Percentiles rank a stretch among this genome's conserved stretches.
phyloP scores from a whole-genome alignment of 176 grass and related monocot genomes.

The Oryza nivara region DNA sequence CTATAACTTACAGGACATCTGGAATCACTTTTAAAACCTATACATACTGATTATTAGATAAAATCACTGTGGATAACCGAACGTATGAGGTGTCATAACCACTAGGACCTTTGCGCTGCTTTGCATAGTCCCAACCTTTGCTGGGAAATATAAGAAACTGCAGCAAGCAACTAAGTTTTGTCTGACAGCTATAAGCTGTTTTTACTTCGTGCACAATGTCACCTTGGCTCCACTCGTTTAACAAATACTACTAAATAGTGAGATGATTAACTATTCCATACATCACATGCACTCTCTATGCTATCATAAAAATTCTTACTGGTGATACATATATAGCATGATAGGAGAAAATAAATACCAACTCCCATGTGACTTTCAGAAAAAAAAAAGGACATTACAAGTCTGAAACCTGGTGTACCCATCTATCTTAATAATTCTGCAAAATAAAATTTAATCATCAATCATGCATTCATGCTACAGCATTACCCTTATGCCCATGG shows the following conservation, averaged over 20 bases:
- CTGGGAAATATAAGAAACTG: neutral
- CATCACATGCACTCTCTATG: neutral
- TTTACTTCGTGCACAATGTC: neutral
- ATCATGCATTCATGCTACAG: neutral
- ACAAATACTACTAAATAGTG: conserved; percentile 4
- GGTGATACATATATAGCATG: neutral
- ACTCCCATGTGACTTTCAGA: neutral
- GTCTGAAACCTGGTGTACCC: neutral
- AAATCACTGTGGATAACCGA: neutral
- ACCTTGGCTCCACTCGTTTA: neutral
- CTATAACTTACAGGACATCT: neutral
- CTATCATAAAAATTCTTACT: conserved; percentile 10
- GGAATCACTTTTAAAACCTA: neutral
- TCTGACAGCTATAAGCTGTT: neutral
- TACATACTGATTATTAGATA: neutral
- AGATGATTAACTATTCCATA: neutral
- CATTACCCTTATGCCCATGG: neutral
- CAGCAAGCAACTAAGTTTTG: conserved; percentile 2
- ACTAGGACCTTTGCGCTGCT: neutral
- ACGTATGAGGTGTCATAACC: neutral
- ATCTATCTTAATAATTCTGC: neutral
- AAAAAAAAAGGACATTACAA: neutral
- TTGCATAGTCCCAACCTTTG: neutral
- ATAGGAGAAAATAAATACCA: neutral
- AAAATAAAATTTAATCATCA: neutral